Evolutionary conservation across 2,329 filamentous ascomycete species (phyloP).

Genomic region (Alternaria metachromatica): DNA sequence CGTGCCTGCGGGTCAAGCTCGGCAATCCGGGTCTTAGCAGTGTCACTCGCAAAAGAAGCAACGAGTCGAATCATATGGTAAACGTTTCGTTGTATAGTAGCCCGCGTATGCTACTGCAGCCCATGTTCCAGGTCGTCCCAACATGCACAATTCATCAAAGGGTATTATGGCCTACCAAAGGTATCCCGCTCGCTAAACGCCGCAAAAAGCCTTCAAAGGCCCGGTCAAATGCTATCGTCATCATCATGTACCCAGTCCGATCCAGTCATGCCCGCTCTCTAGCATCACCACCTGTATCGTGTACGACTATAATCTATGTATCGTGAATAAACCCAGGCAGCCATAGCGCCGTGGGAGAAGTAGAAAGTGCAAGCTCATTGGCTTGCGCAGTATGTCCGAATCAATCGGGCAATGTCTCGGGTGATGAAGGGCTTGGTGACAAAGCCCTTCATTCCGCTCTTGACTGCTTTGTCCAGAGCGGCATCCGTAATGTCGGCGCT

Average conservation of each 20-base stretch:
- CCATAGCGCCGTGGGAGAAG: not conserved
- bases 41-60: not conserved
- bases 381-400: conserved; percentile 55
- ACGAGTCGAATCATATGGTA: not conserved
- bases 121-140: conserved; percentile 3
- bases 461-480: conserved; percentile 65
- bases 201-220: conserved; percentile 4
- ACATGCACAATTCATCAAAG: conserved; percentile 16
- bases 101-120: conserved; percentile 5
- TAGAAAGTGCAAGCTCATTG: conserved; percentile 6
- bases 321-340: conserved; percentile 17
- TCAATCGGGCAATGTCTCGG: conserved; percentile 66
- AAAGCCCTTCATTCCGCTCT: conserved; percentile 71
- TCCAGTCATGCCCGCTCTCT: not conserved
- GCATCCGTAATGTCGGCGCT: conserved; percentile 72
- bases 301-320: conserved; percentile 19
- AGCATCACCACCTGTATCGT: not conserved
- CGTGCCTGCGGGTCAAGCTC: not conserved
- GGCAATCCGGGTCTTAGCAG: not conserved
- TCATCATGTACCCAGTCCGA: conserved; percentile 23
- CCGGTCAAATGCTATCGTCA: conserved; percentile 23
- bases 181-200: conserved; percentile 12
- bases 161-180: conserved; percentile 17
- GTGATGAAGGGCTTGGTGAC: conserved; percentile 73
- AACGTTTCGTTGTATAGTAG: conserved; percentile 1